Percentiles rank a stretch among this genome's conserved stretches.
phyloP scores from a whole-genome alignment of 352 stramenopile species.

The Phytophthora palmivora region DNA sequence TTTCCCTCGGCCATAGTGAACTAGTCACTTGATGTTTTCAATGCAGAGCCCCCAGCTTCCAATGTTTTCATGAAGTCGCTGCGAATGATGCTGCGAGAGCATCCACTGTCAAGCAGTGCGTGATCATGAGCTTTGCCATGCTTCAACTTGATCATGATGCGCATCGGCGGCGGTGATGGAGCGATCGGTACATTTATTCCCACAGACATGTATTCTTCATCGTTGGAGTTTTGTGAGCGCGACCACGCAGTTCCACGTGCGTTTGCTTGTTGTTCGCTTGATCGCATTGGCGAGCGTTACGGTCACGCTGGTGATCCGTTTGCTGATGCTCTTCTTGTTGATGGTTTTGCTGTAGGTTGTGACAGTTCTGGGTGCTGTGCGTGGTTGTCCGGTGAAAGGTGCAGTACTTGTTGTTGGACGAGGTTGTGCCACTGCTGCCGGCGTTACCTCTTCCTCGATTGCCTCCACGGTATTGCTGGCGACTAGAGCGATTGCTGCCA shows the following conservation, averaged over 20 bases:
- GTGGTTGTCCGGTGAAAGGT: constrained; percentile 11
- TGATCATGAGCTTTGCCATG: neutral
- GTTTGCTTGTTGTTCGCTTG: neutral
- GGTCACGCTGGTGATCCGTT: neutral
- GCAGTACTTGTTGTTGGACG: constrained; percentile 17
- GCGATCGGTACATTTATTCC: neutral
- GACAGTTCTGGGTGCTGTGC: constrained; percentile 12
- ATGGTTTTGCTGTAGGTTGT: neutral
- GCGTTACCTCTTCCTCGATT: neutral
- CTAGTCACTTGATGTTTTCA: neutral
- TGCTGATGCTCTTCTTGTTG: constrained; percentile 21
- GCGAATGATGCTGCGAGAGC: constrained; percentile 3
- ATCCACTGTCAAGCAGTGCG: constrained; percentile 11
- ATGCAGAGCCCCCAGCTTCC: neutral
- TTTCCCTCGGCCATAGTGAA: neutral
- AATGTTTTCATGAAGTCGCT: constrained; percentile 3
- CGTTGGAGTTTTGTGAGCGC: constrained; percentile 4
- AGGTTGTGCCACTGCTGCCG: constrained; percentile 7
- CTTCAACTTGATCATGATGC: constrained; percentile 6
- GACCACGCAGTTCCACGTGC: neutral
- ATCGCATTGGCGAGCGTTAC: neutral
- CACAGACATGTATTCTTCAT: constrained; percentile 19
- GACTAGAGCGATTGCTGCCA: no score
- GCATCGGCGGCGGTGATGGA: constrained; percentile 1
- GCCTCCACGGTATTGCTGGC: constrained; percentile 2